phyloP scores from a whole-genome alignment of 495 filamentous ascomycete genomes.

The Hyphodiscus hymeniophilus region DNA sequence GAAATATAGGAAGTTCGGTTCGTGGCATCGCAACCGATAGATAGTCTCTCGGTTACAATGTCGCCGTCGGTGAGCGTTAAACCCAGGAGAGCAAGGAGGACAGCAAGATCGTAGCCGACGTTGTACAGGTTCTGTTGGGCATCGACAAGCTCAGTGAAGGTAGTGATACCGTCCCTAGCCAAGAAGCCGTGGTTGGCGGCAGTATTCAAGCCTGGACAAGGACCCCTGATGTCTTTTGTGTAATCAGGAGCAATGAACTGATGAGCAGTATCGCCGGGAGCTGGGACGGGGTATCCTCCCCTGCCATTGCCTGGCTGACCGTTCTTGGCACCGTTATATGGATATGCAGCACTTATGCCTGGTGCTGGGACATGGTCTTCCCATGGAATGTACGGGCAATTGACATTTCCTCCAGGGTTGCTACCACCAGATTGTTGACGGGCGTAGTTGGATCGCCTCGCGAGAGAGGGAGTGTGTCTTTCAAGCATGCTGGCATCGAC shows the following conservation, averaged over 20 bases:
- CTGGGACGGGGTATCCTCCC: conserved; percentile 31
- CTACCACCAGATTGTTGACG: too few species aligned
- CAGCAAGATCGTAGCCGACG: conserved; percentile 30
- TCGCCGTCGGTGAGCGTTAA: conserved; percentile 32
- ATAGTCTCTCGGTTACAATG: conserved; percentile 30
- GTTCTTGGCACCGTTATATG: too few species aligned
- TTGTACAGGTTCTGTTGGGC: too few species aligned
- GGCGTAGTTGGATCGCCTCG: too few species aligned
- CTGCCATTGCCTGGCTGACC: conserved; percentile 27
- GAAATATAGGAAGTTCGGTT: conserved; percentile 25
- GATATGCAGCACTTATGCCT: too few species aligned
- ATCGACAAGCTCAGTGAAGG: too few species aligned
- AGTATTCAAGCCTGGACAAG: conserved; percentile 24
- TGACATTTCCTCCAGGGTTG: too few species aligned
- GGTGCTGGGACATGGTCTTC: too few species aligned
- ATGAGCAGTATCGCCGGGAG: conserved; percentile 26
- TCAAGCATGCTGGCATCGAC: too few species aligned
- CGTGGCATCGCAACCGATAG: conserved; percentile 36
- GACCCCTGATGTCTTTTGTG: conserved; percentile 13
- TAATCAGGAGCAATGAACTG: conserved; percentile 19
- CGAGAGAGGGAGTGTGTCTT: too few species aligned
- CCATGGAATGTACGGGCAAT: too few species aligned
- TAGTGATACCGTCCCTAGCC: too few species aligned
- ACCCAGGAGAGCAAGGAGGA: conserved; percentile 28
- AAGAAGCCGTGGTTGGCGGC: conserved; percentile 32